Evolutionary conservation across 495 filamentous ascomycete species (phyloP), one percentile per base, ranked within the genome.

Genomic region (Oidiodendron maius): DNA sequence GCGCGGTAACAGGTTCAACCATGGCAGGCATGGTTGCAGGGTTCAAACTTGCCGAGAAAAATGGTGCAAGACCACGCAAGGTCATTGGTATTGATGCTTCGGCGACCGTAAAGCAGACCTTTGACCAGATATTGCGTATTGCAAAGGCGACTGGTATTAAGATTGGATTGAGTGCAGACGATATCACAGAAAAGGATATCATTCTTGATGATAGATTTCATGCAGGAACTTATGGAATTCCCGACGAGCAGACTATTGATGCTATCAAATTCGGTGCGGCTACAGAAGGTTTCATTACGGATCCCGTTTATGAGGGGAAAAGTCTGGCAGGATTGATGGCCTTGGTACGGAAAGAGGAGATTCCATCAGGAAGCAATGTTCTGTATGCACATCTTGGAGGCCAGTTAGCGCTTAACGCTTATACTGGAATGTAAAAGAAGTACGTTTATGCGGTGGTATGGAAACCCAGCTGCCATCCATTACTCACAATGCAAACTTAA

Each of bases 271-370:
- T 80, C 58, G 77, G 72, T 2, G 81, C 80, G 4, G 24, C 52
- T 52, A 82, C 75, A 25, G 81, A 84, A 64, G 80, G 71, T 0
- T 80, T 84, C 47, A 80, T 86, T 41, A 83, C 80, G 8, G 81
- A 84, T 57, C 80, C 80, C 0, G 82, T 86, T 2, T 84, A 86
- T 53, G 77, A 81, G 59, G 81, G 82, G 0, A 84, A 84, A 69
- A 81, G 74, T 48, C 60, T 86, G 51, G 78, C 80, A 2, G 80
- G 81, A 0, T 74, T 84, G 75, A 68, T 83, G 59, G 76, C 79
- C 55, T 60, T 83, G 71, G 73, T 84, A n/a, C 64, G 63, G 24
- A 69, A 65, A 36, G 79, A 71, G 4, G 76, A 78, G 52, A 76
- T 84, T 37, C 20, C 20, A 0, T 57, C 61, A 6, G 78, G 71